These are phyloP conservation scores for Pyrenophora seminiperda DNA, from an alignment of 2,329 filamentous ascomycete species.

Conservation along the genomic window DNA sequence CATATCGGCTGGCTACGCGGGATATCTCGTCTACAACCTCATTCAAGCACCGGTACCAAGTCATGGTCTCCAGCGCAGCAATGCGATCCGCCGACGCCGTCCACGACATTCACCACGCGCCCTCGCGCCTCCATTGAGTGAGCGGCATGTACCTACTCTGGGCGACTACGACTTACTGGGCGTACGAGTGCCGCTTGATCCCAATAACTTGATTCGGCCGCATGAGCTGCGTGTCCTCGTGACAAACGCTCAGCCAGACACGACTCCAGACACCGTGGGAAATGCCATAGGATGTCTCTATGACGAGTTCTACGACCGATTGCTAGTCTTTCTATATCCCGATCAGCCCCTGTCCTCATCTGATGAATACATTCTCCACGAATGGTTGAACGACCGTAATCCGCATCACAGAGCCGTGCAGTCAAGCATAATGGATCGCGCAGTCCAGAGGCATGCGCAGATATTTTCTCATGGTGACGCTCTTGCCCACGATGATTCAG, in stretches of 20 bases:
- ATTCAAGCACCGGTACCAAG: conserved; percentile 35
- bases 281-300: conserved; percentile 31
- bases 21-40: conserved; percentile 63
- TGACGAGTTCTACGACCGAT: conserved; percentile 38
- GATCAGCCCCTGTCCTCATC: conserved; percentile 21
- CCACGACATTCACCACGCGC: conserved; percentile 31
- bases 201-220: conserved; percentile 26
- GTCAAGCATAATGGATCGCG: conserved; percentile 19
- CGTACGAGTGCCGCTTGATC: conserved; percentile 27
- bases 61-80: conserved; percentile 64
- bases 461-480: conserved; percentile 14
- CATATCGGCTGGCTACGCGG: conserved; percentile 61
- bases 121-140: conserved; percentile 20
- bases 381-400: conserved; percentile 25
- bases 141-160: conserved; percentile 28
- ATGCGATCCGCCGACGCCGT: conserved; percentile 63
- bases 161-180: conserved; percentile 38
- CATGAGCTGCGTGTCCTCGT: conserved; percentile 33
- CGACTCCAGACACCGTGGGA: conserved; percentile 27
- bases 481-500: conserved; percentile 25
- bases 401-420: conserved; percentile 14
- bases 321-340: conserved; percentile 32
- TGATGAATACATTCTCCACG: conserved; percentile 27
- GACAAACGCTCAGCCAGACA: conserved; percentile 22
- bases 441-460: conserved; percentile 29